phyloP scores from a whole-genome alignment of 140 eudicot genomes.

The Stevia rebaudiana region DNA sequence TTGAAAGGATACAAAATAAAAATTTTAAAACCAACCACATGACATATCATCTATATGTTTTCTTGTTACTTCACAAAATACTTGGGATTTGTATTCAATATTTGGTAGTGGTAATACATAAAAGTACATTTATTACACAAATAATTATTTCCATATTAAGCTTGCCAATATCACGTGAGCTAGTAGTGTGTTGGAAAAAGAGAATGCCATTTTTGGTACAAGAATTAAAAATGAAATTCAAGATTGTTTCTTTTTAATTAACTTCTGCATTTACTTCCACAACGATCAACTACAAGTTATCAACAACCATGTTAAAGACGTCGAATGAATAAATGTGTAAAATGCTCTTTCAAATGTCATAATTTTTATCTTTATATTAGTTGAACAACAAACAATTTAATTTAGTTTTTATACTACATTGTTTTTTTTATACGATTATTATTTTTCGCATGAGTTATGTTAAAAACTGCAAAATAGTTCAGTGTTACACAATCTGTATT shows the following conservation, averaged over 20 bases:
- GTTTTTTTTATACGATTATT: too few relatives aligned
- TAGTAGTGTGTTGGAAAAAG: background rate
- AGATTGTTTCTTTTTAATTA: background rate
- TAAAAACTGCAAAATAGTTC: too few relatives aligned
- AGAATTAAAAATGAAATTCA: background rate
- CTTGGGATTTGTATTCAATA: constrained; percentile 1
- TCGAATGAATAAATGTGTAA: background rate
- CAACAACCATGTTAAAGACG: background rate
- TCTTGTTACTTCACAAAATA: background rate
- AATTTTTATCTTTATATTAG: too few relatives aligned
- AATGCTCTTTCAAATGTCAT: too few relatives aligned
- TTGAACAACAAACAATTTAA: background rate
- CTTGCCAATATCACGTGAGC: constrained; percentile 4
- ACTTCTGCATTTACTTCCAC: constrained; percentile 9
- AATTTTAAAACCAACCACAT: too few relatives aligned
- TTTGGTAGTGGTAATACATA: background rate
- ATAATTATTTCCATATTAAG: background rate
- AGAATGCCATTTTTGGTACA: background rate
- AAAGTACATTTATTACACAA: background rate
- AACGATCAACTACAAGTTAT: background rate
- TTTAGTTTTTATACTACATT: too few relatives aligned
- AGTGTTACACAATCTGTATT: too few relatives aligned
- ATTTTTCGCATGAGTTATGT: too few relatives aligned
- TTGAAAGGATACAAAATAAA: background rate
- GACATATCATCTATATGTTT: too few relatives aligned